Percentiles rank a stretch among this genome's conserved stretches.
Evolutionary conservation across 345 rosid genomes (phyloP).

Genomic region (Lepidium aucheri): DNA sequence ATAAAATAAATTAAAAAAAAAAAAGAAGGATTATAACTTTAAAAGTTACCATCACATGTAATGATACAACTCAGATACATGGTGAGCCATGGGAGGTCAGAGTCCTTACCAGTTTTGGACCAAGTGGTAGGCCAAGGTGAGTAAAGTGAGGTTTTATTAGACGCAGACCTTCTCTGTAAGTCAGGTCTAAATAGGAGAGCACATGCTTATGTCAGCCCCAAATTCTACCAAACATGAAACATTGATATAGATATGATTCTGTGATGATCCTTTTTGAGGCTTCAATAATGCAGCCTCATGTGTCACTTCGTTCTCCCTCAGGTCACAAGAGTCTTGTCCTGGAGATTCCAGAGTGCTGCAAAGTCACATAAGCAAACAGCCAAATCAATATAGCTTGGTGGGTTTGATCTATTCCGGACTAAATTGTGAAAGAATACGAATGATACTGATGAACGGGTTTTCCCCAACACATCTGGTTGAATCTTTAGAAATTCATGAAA

Average conservation of each 20-base stretch:
- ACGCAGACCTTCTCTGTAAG: slow-evolving; percentile 8
- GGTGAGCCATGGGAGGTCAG: slow-evolving; percentile 17
- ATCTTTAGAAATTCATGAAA: not conserved
- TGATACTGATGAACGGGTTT: not conserved
- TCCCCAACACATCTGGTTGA: not conserved
- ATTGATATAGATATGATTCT: slow-evolving; percentile 14
- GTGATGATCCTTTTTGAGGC: slow-evolving; percentile 14
- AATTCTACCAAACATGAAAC: slow-evolving; percentile 28
- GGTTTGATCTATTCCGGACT: slow-evolving; percentile 20
- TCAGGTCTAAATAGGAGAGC: slow-evolving; percentile 20
- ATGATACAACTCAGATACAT: slow-evolving; percentile 6
- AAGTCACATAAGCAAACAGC: slow-evolving; percentile 30
- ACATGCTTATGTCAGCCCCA: slow-evolving; percentile 29
- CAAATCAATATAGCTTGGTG: slow-evolving; percentile 21
- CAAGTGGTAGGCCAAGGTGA: slow-evolving; percentile 19
- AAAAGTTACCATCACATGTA: not conserved
- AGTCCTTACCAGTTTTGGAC: slow-evolving; percentile 20
- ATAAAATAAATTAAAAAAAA: not conserved
- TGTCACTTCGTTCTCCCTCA: slow-evolving; percentile 22
- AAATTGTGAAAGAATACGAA: slow-evolving; percentile 9
- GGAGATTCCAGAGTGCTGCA: slow-evolving; percentile 25
- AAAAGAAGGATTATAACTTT: too few species aligned
- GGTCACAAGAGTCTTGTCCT: slow-evolving; percentile 22
- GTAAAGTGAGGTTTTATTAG: slow-evolving; percentile 10
- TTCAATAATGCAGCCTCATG: slow-evolving; percentile 23